phyloP scores from a whole-genome alignment of 2,329 filamentous ascomycete genomes.

The Aspergillus neotritici region DNA sequence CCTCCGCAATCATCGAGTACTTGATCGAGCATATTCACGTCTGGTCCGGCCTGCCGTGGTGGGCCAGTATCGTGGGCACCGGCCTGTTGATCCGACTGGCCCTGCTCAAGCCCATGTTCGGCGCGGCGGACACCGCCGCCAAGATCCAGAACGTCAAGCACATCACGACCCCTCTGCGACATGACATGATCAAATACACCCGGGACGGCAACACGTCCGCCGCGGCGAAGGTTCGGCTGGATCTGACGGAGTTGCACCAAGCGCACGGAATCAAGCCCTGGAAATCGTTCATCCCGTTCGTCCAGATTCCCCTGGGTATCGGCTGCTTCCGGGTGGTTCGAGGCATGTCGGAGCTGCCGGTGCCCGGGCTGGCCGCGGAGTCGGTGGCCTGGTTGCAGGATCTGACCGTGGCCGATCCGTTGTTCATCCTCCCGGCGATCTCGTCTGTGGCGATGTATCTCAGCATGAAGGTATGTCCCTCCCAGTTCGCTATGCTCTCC shows the following conservation, averaged over 20 bases:
- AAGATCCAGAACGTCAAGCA: conserved; percentile 58
- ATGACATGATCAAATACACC: conserved; percentile 47
- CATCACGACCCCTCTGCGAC: conserved; percentile 50
- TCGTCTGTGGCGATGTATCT: conserved; percentile 54
- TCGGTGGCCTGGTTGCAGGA: conserved; percentile 74
- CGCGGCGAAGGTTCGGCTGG: conserved; percentile 43
- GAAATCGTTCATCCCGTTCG: conserved; percentile 51
- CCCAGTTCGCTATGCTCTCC: neutral
- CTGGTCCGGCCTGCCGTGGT: conserved; percentile 72
- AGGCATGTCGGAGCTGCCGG: conserved; percentile 70
- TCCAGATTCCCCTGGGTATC: conserved; percentile 67
- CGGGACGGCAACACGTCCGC: conserved; percentile 43
- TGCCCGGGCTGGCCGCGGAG: conserved; percentile 68
- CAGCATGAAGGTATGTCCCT: conserved; percentile 52
- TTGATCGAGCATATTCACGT: conserved; percentile 78
- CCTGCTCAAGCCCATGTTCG: conserved; percentile 62
- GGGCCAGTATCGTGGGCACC: conserved; percentile 63
- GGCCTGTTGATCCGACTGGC: conserved; percentile 59
- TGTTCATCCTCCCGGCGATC: conserved; percentile 63
- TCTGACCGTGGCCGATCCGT: conserved; percentile 70
- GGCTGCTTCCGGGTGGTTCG: conserved; percentile 74
- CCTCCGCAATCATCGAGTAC: conserved; percentile 68
- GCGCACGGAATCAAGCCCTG: conserved; percentile 50
- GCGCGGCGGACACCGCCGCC: conserved; percentile 57
- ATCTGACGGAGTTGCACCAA: conserved; percentile 50